These are phyloP conservation scores for Passiflora organensis DNA, from an alignment of 345 rosid genomes.

Conservation along the genomic window DNA sequence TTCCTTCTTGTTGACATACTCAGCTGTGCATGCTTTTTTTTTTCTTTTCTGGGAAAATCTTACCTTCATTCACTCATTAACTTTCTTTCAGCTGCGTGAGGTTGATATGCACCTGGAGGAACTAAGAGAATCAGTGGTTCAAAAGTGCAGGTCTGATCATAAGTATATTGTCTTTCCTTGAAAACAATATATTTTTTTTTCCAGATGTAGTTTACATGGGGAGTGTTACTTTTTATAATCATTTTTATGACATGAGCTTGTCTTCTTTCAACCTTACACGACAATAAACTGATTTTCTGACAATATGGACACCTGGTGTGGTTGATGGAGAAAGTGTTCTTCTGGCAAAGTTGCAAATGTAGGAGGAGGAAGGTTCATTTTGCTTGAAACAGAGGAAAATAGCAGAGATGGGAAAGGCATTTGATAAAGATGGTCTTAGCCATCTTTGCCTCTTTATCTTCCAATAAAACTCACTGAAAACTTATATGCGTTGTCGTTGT, in stretches of 20 bases:
- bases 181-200: background rate
- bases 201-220: no score
- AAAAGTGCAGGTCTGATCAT: constrained; percentile 62
- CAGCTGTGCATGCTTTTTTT: background rate
- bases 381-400: no score
- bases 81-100: constrained; percentile 52
- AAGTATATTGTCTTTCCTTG: background rate
- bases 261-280: no score
- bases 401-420: no score
- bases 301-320: no score
- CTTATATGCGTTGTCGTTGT: background rate
- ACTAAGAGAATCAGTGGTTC: constrained; percentile 58
- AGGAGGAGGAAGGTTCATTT: no score
- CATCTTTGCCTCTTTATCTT: background rate
- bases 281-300: no score
- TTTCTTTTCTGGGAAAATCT: constrained; percentile 3
- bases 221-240: no score
- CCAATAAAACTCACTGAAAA: no score
- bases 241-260: no score
- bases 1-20: background rate
- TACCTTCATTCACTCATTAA: background rate
- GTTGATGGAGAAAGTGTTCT: no score
- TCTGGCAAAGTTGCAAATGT: no score
- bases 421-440: background rate
- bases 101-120: constrained; percentile 60